These are phyloP conservation scores for Asterochloris erici DNA, from an alignment of 139 green algal species.

Conservation along the genomic window DNA sequence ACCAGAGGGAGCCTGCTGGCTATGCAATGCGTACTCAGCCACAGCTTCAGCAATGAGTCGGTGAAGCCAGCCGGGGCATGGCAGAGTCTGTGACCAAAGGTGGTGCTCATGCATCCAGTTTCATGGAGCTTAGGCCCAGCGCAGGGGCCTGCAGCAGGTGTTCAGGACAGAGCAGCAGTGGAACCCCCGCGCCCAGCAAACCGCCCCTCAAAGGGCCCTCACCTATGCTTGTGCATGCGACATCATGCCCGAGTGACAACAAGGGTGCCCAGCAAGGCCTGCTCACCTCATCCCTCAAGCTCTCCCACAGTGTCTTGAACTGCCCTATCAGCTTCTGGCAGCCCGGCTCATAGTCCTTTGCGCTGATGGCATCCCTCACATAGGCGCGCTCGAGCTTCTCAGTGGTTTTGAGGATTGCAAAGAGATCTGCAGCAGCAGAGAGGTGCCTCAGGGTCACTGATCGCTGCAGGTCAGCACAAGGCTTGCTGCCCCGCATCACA, in stretches of 20 bases:
- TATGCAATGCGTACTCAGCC: too few relatives aligned
- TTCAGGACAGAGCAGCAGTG: background rate
- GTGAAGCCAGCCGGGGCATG: too few relatives aligned
- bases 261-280: background rate
- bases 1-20: background rate
- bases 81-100: background rate
- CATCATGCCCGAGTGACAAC: too few relatives aligned
- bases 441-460: background rate
- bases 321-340: slow-evolving; percentile 89
- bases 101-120: background rate
- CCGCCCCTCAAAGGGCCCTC: too few relatives aligned
- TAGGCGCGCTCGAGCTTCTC: slow-evolving; percentile 91
- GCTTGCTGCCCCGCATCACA: background rate
- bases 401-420: slow-evolving; percentile 88
- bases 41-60: too few relatives aligned
- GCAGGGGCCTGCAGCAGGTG: too few relatives aligned
- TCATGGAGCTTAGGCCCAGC: background rate
- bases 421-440: slow-evolving; percentile 70
- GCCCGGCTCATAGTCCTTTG: slow-evolving; percentile 78
- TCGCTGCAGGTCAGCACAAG: background rate
- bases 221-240: too few relatives aligned
- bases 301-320: slow-evolving; percentile 84
- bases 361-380: slow-evolving; percentile 69
- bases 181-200: background rate
- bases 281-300: slow-evolving; percentile 58